Evolutionary conservation across 1,284 basidiomycete genomes (phyloP).

Genomic region (Puccinia polysora): DNA sequence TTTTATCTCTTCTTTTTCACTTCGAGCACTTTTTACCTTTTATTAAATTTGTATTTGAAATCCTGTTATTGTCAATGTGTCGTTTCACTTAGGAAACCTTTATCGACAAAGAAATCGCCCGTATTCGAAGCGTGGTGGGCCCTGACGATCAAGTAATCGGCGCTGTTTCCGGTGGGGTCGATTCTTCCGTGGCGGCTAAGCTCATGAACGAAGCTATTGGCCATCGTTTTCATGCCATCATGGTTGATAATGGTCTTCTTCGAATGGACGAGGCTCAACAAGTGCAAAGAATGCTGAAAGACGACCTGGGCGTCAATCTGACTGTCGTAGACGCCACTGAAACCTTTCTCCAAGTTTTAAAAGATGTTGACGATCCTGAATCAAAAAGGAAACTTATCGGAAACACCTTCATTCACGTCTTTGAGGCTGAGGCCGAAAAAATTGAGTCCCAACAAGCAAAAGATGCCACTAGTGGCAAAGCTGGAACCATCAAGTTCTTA

Average conservation of each 20-base stretch:
- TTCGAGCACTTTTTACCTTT: conserved; percentile 2
- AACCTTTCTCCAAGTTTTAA: conserved; percentile 81
- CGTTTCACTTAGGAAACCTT: conserved; percentile 77
- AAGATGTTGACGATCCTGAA: conserved; percentile 91
- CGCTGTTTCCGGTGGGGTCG: conserved; percentile 94
- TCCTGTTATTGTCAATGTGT: background rate
- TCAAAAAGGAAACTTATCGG: conserved; percentile 97
- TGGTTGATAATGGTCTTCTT: conserved; percentile 98
- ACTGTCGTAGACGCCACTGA: conserved; percentile 94
- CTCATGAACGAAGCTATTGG: conserved; percentile 99
- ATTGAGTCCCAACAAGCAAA: conserved; percentile 77
- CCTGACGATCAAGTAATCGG: conserved; percentile 93
- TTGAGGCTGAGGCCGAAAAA: conserved; percentile 85
- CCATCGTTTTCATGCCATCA: conserved; percentile 98
- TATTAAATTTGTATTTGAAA: background rate
- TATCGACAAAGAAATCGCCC: conserved; percentile 91
- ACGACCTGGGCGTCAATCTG: conserved; percentile 90
- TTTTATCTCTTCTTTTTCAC: too few species aligned
- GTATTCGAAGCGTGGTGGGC: conserved; percentile 93
- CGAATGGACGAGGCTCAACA: conserved; percentile 85
- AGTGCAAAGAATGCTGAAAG: conserved; percentile 91
- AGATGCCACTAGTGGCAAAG: conserved; percentile 61
- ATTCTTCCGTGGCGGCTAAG: conserved; percentile 96
- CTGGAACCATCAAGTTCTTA: conserved; percentile 86
- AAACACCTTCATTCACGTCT: conserved; percentile 97